Conservation (phyloP, 2,329 filamentous ascomycete genomes). For the Endoconidiophora laricicola region DNA sequence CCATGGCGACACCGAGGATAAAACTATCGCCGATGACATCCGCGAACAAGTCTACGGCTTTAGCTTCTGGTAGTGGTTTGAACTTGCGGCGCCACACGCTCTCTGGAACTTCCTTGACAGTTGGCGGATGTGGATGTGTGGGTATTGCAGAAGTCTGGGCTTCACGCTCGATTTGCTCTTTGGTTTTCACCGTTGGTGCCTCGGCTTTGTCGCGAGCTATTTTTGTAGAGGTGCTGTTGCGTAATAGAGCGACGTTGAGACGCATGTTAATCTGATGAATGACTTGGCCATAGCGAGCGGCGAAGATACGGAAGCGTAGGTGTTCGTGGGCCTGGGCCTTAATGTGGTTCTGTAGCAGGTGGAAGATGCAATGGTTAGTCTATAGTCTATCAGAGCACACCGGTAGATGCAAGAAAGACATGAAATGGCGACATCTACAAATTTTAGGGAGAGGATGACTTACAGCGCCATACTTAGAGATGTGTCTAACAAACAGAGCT, state of each 20-base stretch:
- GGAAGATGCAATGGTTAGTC: background rate
- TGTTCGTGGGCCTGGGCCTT: slow-evolving; percentile 51
- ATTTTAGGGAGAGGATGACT: slow-evolving; percentile 17
- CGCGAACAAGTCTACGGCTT: slow-evolving; percentile 50
- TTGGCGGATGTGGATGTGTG: slow-evolving; percentile 1
- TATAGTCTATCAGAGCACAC: background rate
- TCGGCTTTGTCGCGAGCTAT: slow-evolving; percentile 45
- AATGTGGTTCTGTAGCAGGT: slow-evolving; percentile 40
- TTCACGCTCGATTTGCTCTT: slow-evolving; percentile 41
- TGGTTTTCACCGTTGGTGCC: slow-evolving; percentile 47
- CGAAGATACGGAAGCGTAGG: slow-evolving; percentile 40
- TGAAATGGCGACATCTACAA: background rate
- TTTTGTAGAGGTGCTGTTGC: slow-evolving; percentile 39
- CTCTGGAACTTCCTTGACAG: slow-evolving; percentile 8
- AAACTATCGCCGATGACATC: slow-evolving; percentile 48
- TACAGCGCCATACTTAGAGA: slow-evolving; percentile 55
- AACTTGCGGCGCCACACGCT: slow-evolving; percentile 48
- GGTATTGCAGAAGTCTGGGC: slow-evolving; percentile 14
- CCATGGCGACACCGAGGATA: slow-evolving; percentile 41
- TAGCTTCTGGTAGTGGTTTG: slow-evolving; percentile 43
- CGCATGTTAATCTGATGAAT: slow-evolving; percentile 55
- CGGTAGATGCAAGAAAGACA: background rate
- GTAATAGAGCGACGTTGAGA: slow-evolving; percentile 40
- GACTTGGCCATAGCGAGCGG: slow-evolving; percentile 43
- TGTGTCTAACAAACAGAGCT: slow-evolving; percentile 44